These are phyloP conservation scores for Metschnikowia hibisci DNA, from an alignment of 805 yeast genomes.

Conservation along the genomic window DNA sequence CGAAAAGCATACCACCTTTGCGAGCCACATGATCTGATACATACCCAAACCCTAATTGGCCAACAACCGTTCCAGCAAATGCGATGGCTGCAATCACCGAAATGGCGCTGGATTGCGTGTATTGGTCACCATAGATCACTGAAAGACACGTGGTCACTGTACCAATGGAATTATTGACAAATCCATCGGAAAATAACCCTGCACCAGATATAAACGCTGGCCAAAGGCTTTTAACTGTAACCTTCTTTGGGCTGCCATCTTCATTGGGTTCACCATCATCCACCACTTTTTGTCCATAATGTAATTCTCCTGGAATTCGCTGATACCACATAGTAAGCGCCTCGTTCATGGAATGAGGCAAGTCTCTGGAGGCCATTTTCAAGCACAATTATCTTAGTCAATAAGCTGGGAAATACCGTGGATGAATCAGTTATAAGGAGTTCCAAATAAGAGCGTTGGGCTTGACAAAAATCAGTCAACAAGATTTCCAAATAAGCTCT, in stretches of 20 bases:
- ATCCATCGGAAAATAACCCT: slow-evolving; percentile 91
- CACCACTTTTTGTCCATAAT: slow-evolving; percentile 6
- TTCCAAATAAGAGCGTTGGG: no score
- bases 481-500: no score
- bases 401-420: no score
- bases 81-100: slow-evolving; percentile 83
- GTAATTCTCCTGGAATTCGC: slow-evolving; percentile 14
- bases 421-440: no score
- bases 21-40: slow-evolving; percentile 77
- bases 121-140: slow-evolving; percentile 60
- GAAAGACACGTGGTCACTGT: slow-evolving; percentile 71
- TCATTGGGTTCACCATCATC: slow-evolving; percentile 12
- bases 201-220: slow-evolving; percentile 63
- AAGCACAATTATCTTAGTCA: no score
- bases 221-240: slow-evolving; percentile 26
- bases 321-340: slow-evolving; percentile 13
- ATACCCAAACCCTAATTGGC: slow-evolving; percentile 78
- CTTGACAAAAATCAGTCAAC: no score
- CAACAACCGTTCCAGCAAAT: slow-evolving; percentile 87
- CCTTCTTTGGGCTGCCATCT: slow-evolving; percentile 15
- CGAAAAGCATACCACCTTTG: slow-evolving; percentile 76
- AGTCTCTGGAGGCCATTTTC: slow-evolving; percentile 19
- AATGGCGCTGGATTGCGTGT: slow-evolving; percentile 62
- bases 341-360: slow-evolving; percentile 16
- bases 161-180: slow-evolving; percentile 79